Evolutionary conservation across 2,329 filamentous ascomycete species (phyloP).

Genomic region (Lachnellula hyalina): DNA sequence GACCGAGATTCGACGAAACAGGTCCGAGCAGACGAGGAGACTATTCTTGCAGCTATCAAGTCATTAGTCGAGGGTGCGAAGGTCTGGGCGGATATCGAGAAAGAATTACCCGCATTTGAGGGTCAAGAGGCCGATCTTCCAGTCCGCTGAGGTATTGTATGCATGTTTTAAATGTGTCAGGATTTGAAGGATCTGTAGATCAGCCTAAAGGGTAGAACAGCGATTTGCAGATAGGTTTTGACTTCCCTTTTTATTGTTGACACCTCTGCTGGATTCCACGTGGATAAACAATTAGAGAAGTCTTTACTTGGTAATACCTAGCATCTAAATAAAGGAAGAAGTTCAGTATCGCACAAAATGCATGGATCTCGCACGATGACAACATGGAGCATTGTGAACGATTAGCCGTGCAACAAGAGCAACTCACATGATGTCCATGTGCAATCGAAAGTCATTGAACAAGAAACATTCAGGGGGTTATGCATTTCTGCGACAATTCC

Average conservation of each 20-base stretch:
- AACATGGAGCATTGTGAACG: neutral
- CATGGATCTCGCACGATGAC: neutral
- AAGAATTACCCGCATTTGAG: conserved; percentile 78
- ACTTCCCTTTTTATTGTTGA: neutral
- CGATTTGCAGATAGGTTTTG: neutral
- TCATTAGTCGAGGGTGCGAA: conserved; percentile 45
- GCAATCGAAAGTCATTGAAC: neutral
- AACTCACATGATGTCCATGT: neutral
- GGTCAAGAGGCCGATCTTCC: conserved; percentile 53
- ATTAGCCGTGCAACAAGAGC: neutral
- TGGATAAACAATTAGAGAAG: neutral
- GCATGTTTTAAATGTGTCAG: too few species aligned
- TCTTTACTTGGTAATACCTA: neutral
- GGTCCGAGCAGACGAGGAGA: conserved; percentile 76
- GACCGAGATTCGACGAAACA: conserved; percentile 90
- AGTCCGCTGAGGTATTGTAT: neutral
- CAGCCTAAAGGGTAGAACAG: neutral
- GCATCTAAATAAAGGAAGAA: neutral
- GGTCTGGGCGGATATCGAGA: conserved; percentile 63
- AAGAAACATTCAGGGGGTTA: neutral
- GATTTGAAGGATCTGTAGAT: neutral
- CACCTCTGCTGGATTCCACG: neutral
- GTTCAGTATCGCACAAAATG: neutral
- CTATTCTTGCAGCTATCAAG: conserved; percentile 68
- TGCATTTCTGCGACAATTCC: neutral